Percentiles rank a stretch among this genome's conserved stretches.
Evolutionary conservation across 306 rosid species (phyloP).

Genomic region (Neltuma alba): DNA sequence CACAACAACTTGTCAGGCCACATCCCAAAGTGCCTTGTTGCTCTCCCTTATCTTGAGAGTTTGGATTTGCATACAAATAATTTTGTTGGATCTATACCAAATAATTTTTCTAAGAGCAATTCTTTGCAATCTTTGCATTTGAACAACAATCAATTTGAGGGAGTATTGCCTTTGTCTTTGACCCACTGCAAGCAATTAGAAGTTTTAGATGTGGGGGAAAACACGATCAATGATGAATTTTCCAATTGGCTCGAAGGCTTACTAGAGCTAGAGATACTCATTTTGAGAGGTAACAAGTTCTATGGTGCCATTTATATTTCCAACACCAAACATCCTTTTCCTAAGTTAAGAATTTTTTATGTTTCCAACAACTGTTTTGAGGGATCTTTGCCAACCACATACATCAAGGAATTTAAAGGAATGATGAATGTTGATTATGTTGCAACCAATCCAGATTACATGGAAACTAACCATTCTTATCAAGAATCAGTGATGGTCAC

Average conservation of each 20-base stretch:
- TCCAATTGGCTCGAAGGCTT: conserved; percentile 38
- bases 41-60: not conserved
- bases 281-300: conserved; percentile 40
- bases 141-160: conserved; percentile 37
- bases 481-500: not conserved
- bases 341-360: conserved; percentile 35
- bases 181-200: conserved; percentile 12
- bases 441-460: not conserved
- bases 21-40: not conserved
- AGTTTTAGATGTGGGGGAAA: conserved; percentile 45
- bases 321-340: not conserved
- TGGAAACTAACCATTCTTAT: not conserved
- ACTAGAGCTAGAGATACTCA: conserved; percentile 32
- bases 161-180: conserved; percentile 31
- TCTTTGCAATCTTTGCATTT: conserved; percentile 17
- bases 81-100: not conserved
- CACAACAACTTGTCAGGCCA: not conserved
- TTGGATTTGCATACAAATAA: not conserved
- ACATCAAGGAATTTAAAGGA: conserved; percentile 29
- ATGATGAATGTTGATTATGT: conserved; percentile 19
- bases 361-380: conserved; percentile 37
- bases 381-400: conserved; percentile 22
- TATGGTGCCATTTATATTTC: conserved; percentile 28
- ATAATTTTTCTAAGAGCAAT: not conserved
- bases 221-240: conserved; percentile 27